These are phyloP conservation scores for Plectosphaerella sp. DNA, from an alignment of 2,329 filamentous ascomycete genomes.

Conservation along the genomic window DNA sequence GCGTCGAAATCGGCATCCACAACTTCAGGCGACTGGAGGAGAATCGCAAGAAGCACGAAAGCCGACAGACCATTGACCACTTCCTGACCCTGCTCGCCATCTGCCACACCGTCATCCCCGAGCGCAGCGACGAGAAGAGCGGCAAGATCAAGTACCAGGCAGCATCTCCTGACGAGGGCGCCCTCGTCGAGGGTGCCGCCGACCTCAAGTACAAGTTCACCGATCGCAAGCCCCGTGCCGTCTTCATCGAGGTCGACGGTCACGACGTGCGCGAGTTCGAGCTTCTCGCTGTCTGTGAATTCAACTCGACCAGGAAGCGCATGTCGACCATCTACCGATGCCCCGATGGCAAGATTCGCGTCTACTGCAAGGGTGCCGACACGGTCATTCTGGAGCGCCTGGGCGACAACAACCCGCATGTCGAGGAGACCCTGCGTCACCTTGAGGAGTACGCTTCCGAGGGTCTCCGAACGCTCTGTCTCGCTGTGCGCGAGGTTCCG, in stretches of 20 bases:
- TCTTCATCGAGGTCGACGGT: slow-evolving; percentile 75
- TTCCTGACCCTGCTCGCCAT: slow-evolving; percentile 84
- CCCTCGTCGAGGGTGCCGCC: slow-evolving; percentile 89
- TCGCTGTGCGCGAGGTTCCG: slow-evolving; percentile 89
- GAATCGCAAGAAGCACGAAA: slow-evolving; percentile 59
- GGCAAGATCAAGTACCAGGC: slow-evolving; percentile 95
- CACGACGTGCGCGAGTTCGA: slow-evolving; percentile 72
- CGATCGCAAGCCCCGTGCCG: slow-evolving; percentile 82
- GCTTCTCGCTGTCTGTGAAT: slow-evolving; percentile 93
- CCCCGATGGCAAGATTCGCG: slow-evolving; percentile 88
- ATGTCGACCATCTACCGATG: slow-evolving; percentile 98
- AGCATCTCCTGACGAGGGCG: slow-evolving; percentile 93
- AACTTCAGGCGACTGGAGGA: slow-evolving; percentile 73
- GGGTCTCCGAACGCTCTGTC: slow-evolving; percentile 86
- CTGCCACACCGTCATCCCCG: slow-evolving; percentile 96
- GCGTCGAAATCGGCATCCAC: slow-evolving; percentile 72
- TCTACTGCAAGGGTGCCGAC: slow-evolving; percentile 95
- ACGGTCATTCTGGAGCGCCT: slow-evolving; percentile 95
- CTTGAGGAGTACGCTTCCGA: slow-evolving; percentile 98
- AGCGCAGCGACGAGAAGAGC: slow-evolving; percentile 71
- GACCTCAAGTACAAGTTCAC: slow-evolving; percentile 83
- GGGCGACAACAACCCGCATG: slow-evolving; percentile 74
- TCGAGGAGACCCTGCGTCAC: slow-evolving; percentile 87
- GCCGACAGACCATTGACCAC: slow-evolving; percentile 59
- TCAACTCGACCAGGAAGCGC: slow-evolving; percentile 94